These are phyloP conservation scores for Vairimorpha apis DNA, from an alignment of 371 early-diverging fungal genomes.

Conservation along the genomic window DNA sequence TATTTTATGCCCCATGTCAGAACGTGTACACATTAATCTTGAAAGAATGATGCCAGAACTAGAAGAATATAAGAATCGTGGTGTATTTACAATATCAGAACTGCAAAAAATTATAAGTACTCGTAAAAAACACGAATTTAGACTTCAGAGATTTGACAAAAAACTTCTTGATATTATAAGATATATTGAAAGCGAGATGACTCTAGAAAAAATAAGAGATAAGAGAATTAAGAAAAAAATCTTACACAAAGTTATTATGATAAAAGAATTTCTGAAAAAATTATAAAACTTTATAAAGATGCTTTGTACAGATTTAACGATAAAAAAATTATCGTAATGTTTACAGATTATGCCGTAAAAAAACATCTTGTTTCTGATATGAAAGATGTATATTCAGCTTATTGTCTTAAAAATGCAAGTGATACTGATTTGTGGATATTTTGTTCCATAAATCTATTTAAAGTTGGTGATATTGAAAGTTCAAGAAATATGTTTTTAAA, in stretches of 20 bases:
- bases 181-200: conserved; percentile 49
- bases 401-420: conserved; percentile 26
- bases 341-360: conserved; percentile 37
- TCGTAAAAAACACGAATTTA: conserved; percentile 34
- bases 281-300: conserved; percentile 37
- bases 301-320: conserved; percentile 42
- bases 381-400: conserved; percentile 34
- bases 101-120: conserved; percentile 39
- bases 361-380: conserved; percentile 30
- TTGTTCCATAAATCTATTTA: conserved; percentile 38
- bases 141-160: conserved; percentile 43
- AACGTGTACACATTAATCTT: conserved; percentile 35
- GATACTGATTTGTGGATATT: conserved; percentile 54
- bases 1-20: conserved; percentile 29
- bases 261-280: conserved; percentile 25
- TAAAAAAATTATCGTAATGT: conserved; percentile 26
- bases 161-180: conserved; percentile 40
- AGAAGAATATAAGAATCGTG: conserved; percentile 41
- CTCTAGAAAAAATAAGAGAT: conserved; percentile 39
- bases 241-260: conserved; percentile 4
- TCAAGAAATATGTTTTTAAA: conserved; percentile 42
- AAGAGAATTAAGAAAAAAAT: conserved; percentile 33
- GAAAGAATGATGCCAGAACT: conserved; percentile 53
- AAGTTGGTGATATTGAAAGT: conserved; percentile 39
- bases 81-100: conserved; percentile 38